Conservation (phyloP, 768 basidiomycete species). For the Pisolithus tinctorius region DNA sequence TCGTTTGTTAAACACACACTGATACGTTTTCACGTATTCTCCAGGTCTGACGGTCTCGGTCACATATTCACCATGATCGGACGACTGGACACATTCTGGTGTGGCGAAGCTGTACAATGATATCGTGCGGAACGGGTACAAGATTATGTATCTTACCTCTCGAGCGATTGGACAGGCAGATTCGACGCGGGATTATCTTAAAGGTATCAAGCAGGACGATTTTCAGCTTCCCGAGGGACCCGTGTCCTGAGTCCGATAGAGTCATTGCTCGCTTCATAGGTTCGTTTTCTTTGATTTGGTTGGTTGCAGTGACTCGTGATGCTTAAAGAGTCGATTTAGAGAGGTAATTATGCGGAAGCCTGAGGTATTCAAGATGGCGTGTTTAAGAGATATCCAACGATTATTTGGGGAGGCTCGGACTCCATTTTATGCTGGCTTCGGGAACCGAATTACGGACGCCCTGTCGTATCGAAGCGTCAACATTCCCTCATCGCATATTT, state of each 20-base stretch:
- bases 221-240: slow-evolving; percentile 97
- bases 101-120: slow-evolving; percentile 98
- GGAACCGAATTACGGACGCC: slow-evolving; percentile 97
- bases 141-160: slow-evolving; percentile 95
- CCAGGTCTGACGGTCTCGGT: slow-evolving; percentile 89
- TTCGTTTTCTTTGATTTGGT: slow-evolving; percentile 28
- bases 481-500: slow-evolving; percentile 89
- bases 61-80: slow-evolving; percentile 98
- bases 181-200: slow-evolving; percentile 89
- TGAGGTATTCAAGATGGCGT: slow-evolving; percentile 99
- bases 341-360: slow-evolving; percentile 99
- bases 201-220: slow-evolving; percentile 90
- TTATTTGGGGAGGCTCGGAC: slow-evolving; percentile 73
- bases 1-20: neutral
- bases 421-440: slow-evolving; percentile 96
- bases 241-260: slow-evolving; percentile 99
- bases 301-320: neutral
- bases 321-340: slow-evolving; percentile 31
- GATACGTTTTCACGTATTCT: neutral
- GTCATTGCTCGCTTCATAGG: slow-evolving; percentile 95
- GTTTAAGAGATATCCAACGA: slow-evolving; percentile 88
- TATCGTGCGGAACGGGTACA: slow-evolving; percentile 92
- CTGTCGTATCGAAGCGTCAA: slow-evolving; percentile 96
- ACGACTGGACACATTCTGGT: slow-evolving; percentile 96
- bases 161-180: slow-evolving; percentile 98